phyloP scores from a whole-genome alignment of 2,329 filamentous ascomycete genomes.

The Claviceps humidiphila region DNA sequence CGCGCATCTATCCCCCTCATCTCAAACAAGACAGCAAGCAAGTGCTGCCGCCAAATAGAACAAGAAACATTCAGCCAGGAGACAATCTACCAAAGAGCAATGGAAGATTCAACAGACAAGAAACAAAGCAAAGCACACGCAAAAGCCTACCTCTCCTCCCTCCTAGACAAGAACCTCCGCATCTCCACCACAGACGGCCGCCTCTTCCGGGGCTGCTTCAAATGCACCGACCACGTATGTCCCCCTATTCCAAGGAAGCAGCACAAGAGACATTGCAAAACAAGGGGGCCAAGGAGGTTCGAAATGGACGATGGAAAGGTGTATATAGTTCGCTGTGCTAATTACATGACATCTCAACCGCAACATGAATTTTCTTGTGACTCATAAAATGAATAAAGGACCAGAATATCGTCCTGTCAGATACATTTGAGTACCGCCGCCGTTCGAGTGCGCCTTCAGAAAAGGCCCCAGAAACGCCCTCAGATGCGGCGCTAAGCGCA shows the following conservation, averaged over 20 bases:
- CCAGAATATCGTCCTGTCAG: conserved; percentile 72
- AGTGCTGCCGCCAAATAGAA: background rate
- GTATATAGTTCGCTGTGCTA: no score
- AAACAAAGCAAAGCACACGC: conserved; percentile 38
- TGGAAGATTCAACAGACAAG: background rate
- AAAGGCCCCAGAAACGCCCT: no score
- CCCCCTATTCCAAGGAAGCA: background rate
- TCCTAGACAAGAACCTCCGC: conserved; percentile 68
- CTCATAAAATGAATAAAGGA: conserved; percentile 40
- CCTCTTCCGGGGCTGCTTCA: conserved; percentile 81
- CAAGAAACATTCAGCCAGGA: no score
- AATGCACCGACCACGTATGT: conserved; percentile 82
- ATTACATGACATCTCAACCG: no score
- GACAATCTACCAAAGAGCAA: no score
- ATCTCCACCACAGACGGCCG: conserved; percentile 71
- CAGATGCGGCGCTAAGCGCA: conserved; percentile 13
- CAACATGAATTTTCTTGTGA: no score
- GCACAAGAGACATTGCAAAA: background rate
- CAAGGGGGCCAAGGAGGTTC: background rate
- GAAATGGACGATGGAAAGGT: background rate
- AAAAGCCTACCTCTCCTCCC: conserved; percentile 43
- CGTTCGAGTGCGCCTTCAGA: conserved; percentile 32
- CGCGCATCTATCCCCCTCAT: no score
- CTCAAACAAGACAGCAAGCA: background rate
- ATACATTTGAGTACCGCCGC: conserved; percentile 79